Conservation (phyloP, 2,329 filamentous ascomycete species). For the Phyllosticta citrichinensis region DNA sequence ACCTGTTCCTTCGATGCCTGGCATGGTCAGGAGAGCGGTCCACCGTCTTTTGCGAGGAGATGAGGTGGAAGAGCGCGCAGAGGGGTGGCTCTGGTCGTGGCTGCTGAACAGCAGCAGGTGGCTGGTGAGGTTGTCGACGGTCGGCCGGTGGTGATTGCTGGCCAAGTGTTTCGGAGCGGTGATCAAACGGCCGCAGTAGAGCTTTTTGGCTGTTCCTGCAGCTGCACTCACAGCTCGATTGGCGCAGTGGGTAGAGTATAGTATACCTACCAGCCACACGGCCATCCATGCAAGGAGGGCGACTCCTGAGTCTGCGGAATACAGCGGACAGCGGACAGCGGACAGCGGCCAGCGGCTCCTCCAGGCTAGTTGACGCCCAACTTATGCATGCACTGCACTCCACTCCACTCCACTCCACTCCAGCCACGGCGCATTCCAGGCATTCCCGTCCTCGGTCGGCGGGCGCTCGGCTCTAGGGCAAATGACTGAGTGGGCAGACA, state of each 20-base stretch:
- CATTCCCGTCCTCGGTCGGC: neutral
- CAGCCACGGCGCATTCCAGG: neutral
- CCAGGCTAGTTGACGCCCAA: neutral
- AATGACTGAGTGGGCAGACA: neutral
- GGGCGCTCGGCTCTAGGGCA: neutral
- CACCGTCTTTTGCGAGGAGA: neutral
- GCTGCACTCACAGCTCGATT: constrained; percentile 5
- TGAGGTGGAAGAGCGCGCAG: too few relatives aligned
- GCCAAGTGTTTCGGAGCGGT: constrained; percentile 6
- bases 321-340: too few relatives aligned
- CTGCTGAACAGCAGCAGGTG: constrained; percentile 8
- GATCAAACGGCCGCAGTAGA: constrained; percentile 8
- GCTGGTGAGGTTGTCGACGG: constrained; percentile 3
- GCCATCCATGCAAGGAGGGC: neutral
- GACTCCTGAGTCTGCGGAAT: neutral
- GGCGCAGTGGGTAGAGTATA: neutral
- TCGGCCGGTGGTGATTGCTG: constrained; percentile 8
- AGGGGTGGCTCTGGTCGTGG: neutral
- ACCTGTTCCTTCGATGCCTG: too few relatives aligned
- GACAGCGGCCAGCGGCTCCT: too few relatives aligned
- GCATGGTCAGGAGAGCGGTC: neutral
- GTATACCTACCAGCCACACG: constrained; percentile 3
- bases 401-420: too few relatives aligned
- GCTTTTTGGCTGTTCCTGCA: constrained; percentile 1
- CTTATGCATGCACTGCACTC: neutral